phyloP scores from a whole-genome alignment of 2,329 filamentous ascomycete genomes.

The Colletotrichum destructivum region DNA sequence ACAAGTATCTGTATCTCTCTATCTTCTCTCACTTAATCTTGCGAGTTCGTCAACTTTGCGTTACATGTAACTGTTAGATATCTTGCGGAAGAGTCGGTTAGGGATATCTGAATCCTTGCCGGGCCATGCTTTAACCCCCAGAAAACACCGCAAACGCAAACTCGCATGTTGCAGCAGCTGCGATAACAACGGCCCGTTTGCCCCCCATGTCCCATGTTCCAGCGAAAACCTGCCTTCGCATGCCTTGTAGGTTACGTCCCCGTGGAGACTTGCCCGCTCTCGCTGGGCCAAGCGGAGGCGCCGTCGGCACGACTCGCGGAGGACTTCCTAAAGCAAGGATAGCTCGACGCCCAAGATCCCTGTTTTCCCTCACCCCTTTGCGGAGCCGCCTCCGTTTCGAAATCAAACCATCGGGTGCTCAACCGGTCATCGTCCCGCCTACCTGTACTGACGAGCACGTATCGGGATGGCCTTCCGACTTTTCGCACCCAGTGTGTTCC shows the following conservation, averaged over 20 bases:
- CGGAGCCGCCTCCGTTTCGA: constrained; percentile 34
- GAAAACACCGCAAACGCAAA: neutral
- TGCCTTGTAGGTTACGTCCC: neutral
- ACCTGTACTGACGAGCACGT: neutral
- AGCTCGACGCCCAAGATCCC: constrained; percentile 5
- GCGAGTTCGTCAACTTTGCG: neutral
- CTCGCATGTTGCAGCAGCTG: neutral
- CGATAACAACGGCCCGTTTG: constrained; percentile 2
- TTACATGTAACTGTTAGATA: neutral
- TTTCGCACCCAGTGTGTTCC: neutral
- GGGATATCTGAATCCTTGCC: neutral
- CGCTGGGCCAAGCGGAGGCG: constrained; percentile 19
- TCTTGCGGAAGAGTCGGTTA: neutral
- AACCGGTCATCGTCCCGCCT: neutral
- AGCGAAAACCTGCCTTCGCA: neutral
- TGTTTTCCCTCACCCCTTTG: neutral
- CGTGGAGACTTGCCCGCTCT: constrained; percentile 8
- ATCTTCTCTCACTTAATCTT: neutral
- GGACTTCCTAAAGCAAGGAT: constrained; percentile 24
- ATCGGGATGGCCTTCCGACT: constrained; percentile 27
- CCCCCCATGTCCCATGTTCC: neutral
- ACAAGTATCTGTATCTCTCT: neutral
- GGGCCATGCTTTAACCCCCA: neutral
- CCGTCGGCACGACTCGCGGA: constrained; percentile 34
- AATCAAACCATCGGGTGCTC: constrained; percentile 31